Conservation (phyloP, 805 yeast species). For the Metschnikowia continentalis region DNA sequence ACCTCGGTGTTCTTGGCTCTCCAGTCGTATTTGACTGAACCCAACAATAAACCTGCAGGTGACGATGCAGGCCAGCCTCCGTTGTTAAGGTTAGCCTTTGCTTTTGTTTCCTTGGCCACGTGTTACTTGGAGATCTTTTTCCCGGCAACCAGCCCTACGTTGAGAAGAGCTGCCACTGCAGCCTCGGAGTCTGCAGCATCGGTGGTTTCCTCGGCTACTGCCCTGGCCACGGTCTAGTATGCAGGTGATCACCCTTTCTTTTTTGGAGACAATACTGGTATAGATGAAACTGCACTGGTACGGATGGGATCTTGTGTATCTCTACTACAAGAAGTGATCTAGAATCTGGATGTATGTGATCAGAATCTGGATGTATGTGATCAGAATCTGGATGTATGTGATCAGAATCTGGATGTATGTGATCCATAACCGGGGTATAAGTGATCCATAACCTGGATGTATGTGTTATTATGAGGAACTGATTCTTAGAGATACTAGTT, state of each 20-base stretch:
- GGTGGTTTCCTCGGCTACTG: slow-evolving; percentile 13
- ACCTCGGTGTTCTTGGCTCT: slow-evolving; percentile 48
- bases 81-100: slow-evolving; percentile 43
- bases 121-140: slow-evolving; percentile 53
- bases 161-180: slow-evolving; percentile 20
- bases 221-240: slow-evolving; percentile 3
- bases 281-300: too few species aligned
- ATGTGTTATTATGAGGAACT: too few species aligned
- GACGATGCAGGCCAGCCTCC: slow-evolving; percentile 40
- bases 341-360: too few species aligned
- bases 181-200: slow-evolving; percentile 12
- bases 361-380: too few species aligned
- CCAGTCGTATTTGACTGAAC: slow-evolving; percentile 46
- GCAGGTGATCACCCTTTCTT: background rate
- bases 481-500: too few species aligned
- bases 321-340: too few species aligned
- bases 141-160: slow-evolving; percentile 38
- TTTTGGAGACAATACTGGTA: too few species aligned
- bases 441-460: too few species aligned
- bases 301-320: too few species aligned
- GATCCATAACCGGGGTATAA: too few species aligned
- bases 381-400: too few species aligned
- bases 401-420: too few species aligned
- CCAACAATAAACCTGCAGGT: slow-evolving; percentile 27
- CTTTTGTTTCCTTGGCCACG: slow-evolving; percentile 45